Conservation (phyloP, 305 asterid genomes). For the Fraxinus baroniana region DNA sequence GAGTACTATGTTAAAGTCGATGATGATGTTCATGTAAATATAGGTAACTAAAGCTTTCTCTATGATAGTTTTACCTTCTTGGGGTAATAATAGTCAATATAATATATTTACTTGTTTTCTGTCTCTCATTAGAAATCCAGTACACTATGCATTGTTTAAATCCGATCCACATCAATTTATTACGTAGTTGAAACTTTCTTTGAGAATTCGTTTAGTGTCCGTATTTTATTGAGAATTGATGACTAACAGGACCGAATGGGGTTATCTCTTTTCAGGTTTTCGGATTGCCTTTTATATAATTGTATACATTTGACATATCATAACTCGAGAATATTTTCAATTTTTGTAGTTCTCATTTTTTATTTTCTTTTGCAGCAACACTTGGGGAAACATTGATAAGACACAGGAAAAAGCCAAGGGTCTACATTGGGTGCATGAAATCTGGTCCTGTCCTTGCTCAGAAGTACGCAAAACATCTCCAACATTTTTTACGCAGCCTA, state of each 20-base stretch:
- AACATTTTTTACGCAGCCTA: not conserved
- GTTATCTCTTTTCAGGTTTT: not conserved
- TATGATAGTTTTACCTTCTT: not conserved
- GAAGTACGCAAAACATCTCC: conserved; percentile 40
- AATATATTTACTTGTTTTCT: not conserved
- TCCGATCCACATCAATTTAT: not conserved
- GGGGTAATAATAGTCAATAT: not conserved
- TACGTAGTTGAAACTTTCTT: not conserved
- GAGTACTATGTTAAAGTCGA: conserved; percentile 93
- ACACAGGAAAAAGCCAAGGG: conserved; percentile 64
- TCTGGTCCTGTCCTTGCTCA: conserved; percentile 95
- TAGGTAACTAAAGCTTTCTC: conserved; percentile 47
- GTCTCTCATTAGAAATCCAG: not conserved
- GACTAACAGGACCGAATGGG: not conserved
- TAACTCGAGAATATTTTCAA: not conserved
- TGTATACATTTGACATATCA: not conserved
- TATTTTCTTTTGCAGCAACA: conserved; percentile 56
- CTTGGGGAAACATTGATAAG: conserved; percentile 71
- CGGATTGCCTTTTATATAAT: not conserved
- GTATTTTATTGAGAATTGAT: not conserved
- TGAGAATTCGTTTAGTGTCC: not conserved
- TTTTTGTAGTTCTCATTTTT: not conserved
- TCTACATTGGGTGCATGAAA: conserved; percentile 88
- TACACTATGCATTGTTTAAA: not conserved
- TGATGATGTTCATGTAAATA: conserved; percentile 92